A percentile compares a stretch with the other conserved stretches of the same genome.
Evolutionary conservation across 176 grass and related monocot species (phyloP).

Genomic region (Musa schizocarpa): DNA sequence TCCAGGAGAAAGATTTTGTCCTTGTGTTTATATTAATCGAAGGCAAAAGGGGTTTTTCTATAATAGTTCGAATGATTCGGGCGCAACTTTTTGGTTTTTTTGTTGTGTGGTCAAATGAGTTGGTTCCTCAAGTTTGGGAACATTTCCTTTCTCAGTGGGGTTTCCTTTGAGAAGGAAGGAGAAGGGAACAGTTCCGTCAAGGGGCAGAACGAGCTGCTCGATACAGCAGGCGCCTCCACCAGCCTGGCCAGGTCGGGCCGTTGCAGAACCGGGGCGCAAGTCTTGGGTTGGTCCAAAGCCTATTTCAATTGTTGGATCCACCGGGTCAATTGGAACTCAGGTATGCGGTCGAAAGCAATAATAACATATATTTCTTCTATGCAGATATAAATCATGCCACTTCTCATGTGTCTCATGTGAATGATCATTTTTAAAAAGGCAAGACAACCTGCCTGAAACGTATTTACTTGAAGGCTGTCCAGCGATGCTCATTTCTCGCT

Average conservation of each 20-base stretch:
- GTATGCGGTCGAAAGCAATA: slow-evolving; percentile 18
- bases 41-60: neutral
- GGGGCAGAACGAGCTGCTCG: slow-evolving; percentile 45
- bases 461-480: too few species aligned
- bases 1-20: neutral
- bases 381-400: neutral
- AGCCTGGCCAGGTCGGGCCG: slow-evolving; percentile 86
- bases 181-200: slow-evolving; percentile 26
- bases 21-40: neutral
- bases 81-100: neutral
- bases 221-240: slow-evolving; percentile 55
- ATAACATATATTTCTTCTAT: neutral
- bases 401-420: neutral
- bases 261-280: slow-evolving; percentile 36
- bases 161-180: slow-evolving; percentile 55
- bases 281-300: slow-evolving; percentile 85
- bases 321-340: slow-evolving; percentile 97
- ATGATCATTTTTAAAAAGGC: neutral
- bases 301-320: slow-evolving; percentile 88
- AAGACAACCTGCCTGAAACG: neutral
- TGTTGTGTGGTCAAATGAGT: neutral
- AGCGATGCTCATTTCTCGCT: too few species aligned
- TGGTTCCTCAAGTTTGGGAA: neutral
- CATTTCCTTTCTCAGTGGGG: slow-evolving; percentile 37
- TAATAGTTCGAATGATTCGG: neutral